These are phyloP conservation scores for Russula ochroleuca DNA, from an alignment of 768 basidiomycete species.

Conservation along the genomic window DNA sequence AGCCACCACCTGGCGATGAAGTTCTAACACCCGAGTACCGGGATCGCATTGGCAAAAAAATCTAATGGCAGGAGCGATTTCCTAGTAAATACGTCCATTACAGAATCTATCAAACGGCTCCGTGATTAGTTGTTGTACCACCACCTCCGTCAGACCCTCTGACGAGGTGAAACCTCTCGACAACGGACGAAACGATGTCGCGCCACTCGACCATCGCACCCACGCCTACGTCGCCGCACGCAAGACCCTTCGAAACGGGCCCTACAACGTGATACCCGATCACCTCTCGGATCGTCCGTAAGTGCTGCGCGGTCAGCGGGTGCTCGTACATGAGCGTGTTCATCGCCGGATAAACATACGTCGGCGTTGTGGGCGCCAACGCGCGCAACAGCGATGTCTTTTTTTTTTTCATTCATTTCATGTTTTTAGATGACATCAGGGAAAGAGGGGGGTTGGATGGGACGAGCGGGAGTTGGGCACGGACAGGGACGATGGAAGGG, in stretches of 20 bases:
- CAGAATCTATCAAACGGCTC: neutral
- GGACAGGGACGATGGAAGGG: no score
- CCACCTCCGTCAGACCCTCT: neutral
- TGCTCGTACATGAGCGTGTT: constrained; percentile 98
- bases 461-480: neutral
- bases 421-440: neutral
- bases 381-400: constrained; percentile 82
- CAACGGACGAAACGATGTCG: constrained; percentile 76
- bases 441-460: neutral
- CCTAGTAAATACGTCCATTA: neutral
- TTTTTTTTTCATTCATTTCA: neutral
- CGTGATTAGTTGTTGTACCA: neutral
- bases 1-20: neutral
- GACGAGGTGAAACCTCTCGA: constrained; percentile 44
- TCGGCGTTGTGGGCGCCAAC: constrained; percentile 75
- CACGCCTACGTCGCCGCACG: constrained; percentile 90
- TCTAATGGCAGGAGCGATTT: neutral
- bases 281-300: constrained; percentile 67
- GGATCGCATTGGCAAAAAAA: neutral
- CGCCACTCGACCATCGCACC: constrained; percentile 98
- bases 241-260: constrained; percentile 82
- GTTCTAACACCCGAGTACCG: neutral
- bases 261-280: constrained; percentile 79
- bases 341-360: constrained; percentile 95
- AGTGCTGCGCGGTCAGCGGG: constrained; percentile 81